Percentiles rank a stretch among this genome's conserved stretches.
Conservation (phyloP, 2,329 filamentous ascomycete genomes). For the Trichoderma simmonsii region DNA sequence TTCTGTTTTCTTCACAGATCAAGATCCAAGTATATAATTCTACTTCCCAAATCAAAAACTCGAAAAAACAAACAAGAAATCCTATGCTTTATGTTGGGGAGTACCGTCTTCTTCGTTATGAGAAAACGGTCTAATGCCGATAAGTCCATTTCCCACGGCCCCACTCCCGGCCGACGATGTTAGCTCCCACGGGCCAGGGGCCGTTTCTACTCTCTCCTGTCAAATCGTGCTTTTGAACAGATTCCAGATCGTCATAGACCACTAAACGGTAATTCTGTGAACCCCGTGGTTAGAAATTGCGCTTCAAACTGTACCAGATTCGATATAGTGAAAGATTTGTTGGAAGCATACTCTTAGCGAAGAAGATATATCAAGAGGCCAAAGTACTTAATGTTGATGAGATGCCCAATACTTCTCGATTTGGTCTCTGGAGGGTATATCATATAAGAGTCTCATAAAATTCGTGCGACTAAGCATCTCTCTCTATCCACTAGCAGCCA, state of each 20-base stretch:
- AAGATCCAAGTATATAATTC: background rate
- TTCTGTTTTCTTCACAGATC: background rate
- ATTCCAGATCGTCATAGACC: background rate
- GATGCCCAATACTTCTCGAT: too few species aligned
- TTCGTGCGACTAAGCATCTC: too few species aligned
- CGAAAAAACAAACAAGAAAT: too few species aligned
- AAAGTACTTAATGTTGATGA: background rate
- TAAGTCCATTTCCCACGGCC: conserved; percentile 16
- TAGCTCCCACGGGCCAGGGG: background rate
- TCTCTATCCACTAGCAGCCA: background rate
- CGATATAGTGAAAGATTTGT: background rate
- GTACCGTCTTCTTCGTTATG: background rate
- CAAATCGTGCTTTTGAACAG: background rate
- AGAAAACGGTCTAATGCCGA: background rate
- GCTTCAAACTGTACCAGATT: background rate
- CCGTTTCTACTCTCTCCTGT: background rate
- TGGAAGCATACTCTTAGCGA: background rate
- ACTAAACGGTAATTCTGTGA: background rate
- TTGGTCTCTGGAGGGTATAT: too few species aligned
- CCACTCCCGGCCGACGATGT: background rate
- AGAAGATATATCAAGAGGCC: background rate
- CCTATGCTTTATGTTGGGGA: background rate
- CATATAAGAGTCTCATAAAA: background rate
- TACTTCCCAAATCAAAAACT: background rate
- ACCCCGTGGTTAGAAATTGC: background rate